These are phyloP conservation scores for Symbiotaphrina buchneri DNA, from an alignment of 495 filamentous ascomycete species.

Conservation along the genomic window DNA sequence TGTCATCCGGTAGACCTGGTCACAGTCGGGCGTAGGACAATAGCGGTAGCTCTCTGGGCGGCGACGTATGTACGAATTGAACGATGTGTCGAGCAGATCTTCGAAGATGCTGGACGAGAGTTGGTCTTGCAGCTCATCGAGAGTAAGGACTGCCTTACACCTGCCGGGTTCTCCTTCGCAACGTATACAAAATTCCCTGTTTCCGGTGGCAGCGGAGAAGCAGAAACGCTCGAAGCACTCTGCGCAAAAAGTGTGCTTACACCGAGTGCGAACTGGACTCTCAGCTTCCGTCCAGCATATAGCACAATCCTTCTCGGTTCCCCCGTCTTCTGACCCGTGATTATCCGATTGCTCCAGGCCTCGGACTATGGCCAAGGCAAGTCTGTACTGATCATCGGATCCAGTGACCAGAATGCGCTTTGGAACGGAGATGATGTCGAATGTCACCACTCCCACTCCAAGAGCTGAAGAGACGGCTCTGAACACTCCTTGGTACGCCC, in stretches of 20 bases:
- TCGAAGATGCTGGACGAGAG: conserved; percentile 17
- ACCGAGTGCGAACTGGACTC: conserved; percentile 14
- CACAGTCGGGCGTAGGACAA: conserved; percentile 20
- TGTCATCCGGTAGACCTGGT: conserved; percentile 15
- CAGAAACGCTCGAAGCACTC: conserved; percentile 19
- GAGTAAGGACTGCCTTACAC: conserved; percentile 10
- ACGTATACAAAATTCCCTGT: conserved; percentile 7
- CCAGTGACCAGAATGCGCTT: conserved; percentile 9
- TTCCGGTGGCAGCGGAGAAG: conserved; percentile 8
- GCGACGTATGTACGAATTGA: conserved; percentile 14
- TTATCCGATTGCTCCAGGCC: conserved; percentile 3
- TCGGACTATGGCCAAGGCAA: background rate
- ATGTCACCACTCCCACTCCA: conserved; percentile 10
- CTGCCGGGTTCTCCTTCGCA: conserved; percentile 11
- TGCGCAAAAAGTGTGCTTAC: conserved; percentile 21
- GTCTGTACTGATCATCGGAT: background rate
- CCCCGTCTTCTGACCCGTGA: conserved; percentile 7
- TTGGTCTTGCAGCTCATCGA: conserved; percentile 14
- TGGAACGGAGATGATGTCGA: conserved; percentile 13
- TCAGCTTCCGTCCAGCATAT: conserved; percentile 19
- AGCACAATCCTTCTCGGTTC: conserved; percentile 12
- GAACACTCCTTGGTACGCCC: conserved; percentile 8
- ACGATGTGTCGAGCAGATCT: conserved; percentile 14
- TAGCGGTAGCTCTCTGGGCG: conserved; percentile 13
- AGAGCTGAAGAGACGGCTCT: conserved; percentile 12